Percentiles rank a stretch among this genome's conserved stretches.
Evolutionary conservation across 23 red algal species (phyloP).

Genomic region (Cyanidioschyzon merolae): DNA sequence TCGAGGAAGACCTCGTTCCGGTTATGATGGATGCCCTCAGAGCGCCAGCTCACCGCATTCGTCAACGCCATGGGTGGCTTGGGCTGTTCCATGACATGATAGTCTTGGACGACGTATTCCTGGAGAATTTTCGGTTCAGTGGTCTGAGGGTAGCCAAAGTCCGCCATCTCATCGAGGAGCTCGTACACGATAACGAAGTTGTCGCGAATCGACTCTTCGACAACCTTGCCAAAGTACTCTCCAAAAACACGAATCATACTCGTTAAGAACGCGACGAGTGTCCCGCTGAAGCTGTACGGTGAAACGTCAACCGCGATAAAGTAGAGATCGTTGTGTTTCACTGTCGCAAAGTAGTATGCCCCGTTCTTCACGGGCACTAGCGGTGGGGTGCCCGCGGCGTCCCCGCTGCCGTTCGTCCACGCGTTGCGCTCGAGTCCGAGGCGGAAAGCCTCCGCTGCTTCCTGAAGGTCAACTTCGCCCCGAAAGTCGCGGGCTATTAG

Average conservation of each 20-base stretch:
- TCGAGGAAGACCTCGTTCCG: conserved; percentile 98
- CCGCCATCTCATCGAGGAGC: conserved; percentile 98
- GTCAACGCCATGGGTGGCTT: conserved; percentile 66
- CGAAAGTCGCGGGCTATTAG: conserved; percentile 23
- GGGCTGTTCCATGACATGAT: conserved; percentile 31
- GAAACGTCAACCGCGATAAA: conserved; percentile 54
- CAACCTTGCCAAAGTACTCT: conserved; percentile 75
- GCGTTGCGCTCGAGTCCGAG: background rate
- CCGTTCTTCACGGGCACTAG: conserved; percentile 6
- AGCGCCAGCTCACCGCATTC: conserved; percentile 83
- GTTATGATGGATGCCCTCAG: conserved; percentile 77
- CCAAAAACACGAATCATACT: conserved; percentile 63
- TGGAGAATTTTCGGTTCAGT: conserved; percentile 74
- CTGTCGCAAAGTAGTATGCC: conserved; percentile 51
- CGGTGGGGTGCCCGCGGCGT: background rate
- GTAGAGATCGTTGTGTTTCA: conserved; percentile 75
- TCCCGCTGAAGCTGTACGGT: conserved; percentile 49
- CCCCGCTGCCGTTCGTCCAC: background rate
- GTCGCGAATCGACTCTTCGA: conserved; percentile 92
- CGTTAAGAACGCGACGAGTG: conserved; percentile 76
- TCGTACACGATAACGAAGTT: conserved; percentile 99
- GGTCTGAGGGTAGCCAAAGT: conserved; percentile 90
- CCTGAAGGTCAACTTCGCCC: conserved; percentile 18
- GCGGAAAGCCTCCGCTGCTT: background rate
- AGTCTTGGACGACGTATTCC: conserved; percentile 81